phyloP scores from a whole-genome alignment of 2,329 filamentous ascomycete species.

The Alternaria viburni region DNA sequence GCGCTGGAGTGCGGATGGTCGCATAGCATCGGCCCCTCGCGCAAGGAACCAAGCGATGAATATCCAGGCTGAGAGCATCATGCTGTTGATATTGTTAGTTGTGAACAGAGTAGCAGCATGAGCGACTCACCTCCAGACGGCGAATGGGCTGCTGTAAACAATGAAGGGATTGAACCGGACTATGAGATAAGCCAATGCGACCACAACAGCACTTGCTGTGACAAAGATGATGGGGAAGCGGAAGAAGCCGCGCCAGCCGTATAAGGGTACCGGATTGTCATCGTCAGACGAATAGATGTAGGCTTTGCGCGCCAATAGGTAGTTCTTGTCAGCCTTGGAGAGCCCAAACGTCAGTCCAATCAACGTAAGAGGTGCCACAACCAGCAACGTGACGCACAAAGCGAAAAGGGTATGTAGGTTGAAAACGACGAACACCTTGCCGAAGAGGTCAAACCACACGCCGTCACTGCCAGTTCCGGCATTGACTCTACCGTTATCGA shows the following conservation, averaged over 20 bases:
- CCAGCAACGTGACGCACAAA: conserved; percentile 81
- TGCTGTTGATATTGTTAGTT: conserved; percentile 53
- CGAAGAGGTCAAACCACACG: conserved; percentile 96
- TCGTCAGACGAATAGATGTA: conserved; percentile 66
- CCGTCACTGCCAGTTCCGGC: conserved; percentile 71
- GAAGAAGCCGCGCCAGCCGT: conserved; percentile 82
- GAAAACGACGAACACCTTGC: conserved; percentile 78
- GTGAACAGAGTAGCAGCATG: no score
- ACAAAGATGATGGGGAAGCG: conserved; percentile 79
- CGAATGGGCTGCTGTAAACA: conserved; percentile 86
- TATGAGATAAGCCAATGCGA: conserved; percentile 76
- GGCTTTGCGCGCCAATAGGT: conserved; percentile 76
- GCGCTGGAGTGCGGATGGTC: conserved; percentile 85
- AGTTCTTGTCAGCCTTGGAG: conserved; percentile 78
- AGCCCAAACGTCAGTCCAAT: conserved; percentile 73
- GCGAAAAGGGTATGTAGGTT: conserved; percentile 84
- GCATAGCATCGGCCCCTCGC: conserved; percentile 75
- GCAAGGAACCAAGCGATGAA: conserved; percentile 83
- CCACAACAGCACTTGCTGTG: conserved; percentile 69
- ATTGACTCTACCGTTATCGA: conserved; percentile 62
- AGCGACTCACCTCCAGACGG: conserved; percentile 69
- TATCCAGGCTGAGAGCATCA: conserved; percentile 83
- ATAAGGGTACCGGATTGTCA: conserved; percentile 66
- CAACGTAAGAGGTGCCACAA: conserved; percentile 77
- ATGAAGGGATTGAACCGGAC: conserved; percentile 87